These are phyloP conservation scores for Blastocystis sp. DNA, from an alignment of 352 stramenopile species.

Conservation along the genomic window DNA sequence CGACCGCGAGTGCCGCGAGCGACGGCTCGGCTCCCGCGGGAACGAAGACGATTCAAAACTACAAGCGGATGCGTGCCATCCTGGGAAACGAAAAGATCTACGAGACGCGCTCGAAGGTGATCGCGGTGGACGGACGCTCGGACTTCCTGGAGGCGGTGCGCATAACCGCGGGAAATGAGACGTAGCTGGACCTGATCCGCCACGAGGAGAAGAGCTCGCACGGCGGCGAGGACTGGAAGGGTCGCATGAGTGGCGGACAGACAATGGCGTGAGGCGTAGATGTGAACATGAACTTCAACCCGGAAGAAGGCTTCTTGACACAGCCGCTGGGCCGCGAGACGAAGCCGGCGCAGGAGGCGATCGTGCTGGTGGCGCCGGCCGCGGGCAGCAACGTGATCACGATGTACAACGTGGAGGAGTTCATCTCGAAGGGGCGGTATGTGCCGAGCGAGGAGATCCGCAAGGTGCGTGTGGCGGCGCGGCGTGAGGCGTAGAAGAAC, in stretches of 20 bases:
- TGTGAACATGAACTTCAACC: constrained; percentile 42
- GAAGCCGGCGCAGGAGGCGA: constrained; percentile 37
- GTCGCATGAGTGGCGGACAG: constrained; percentile 36
- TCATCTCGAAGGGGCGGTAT: constrained; percentile 41
- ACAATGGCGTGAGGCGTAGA: not conserved
- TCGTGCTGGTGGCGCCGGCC: constrained; percentile 48
- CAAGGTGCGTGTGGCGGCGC: not conserved
- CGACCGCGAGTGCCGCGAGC: not conserved
- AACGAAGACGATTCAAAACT: constrained; percentile 30
- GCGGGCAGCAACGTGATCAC: constrained; percentile 61
- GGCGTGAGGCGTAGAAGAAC: not conserved
- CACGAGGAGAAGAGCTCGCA: constrained; percentile 19
- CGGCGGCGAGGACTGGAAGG: constrained; percentile 37
- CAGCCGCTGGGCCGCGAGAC: not conserved
- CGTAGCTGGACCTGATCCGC: constrained; percentile 40
- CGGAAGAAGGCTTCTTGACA: constrained; percentile 60
- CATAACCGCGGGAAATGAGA: not conserved
- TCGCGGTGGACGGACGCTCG: constrained; percentile 20
- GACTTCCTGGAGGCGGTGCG: constrained; percentile 37
- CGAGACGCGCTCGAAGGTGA: constrained; percentile 58
- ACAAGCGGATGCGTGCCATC: constrained; percentile 44
- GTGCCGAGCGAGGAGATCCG: constrained; percentile 46
- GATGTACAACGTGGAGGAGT: constrained; percentile 66
- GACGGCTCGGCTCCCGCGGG: not conserved
- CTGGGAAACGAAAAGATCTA: constrained; percentile 65